phyloP scores from a whole-genome alignment of 179 eudicot species.

The Gypsophila paniculata region DNA sequence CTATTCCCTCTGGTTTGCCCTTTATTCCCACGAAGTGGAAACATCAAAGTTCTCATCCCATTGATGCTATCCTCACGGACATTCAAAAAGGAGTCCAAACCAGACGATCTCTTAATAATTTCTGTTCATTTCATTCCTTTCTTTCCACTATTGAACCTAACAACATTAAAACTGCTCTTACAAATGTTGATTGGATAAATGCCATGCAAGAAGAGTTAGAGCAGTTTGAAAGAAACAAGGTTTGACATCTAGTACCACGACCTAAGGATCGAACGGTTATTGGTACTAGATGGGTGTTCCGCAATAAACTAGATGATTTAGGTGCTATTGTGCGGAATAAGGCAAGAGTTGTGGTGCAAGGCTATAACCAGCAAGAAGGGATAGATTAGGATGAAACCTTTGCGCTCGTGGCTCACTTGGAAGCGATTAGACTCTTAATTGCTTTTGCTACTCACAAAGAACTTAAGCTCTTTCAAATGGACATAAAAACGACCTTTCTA shows the following conservation, averaged over 20 bases:
- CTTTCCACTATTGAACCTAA: not conserved
- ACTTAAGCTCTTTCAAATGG: too few species aligned
- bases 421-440: too few species aligned
- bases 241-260: not conserved
- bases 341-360: too few species aligned
- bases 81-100: not conserved
- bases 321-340: not conserved
- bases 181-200: not conserved
- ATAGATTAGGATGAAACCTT: too few species aligned
- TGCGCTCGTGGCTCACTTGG: not conserved
- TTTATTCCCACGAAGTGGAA: not conserved
- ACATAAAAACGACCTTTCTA: too few species aligned
- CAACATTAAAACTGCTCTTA: not conserved
- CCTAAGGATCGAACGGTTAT: not conserved
- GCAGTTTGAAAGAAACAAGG: constrained; percentile 1
- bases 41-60: too few species aligned
- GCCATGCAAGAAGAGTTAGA: not conserved
- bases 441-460: too few species aligned
- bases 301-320: not conserved
- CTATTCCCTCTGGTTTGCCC: too few species aligned
- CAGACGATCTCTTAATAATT: not conserved
- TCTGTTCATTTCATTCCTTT: not conserved
- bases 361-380: too few species aligned
- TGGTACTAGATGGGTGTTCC: not conserved
- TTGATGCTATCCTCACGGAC: not conserved